phyloP scores from a whole-genome alignment of 768 basidiomycete species.

The Psilocybe sp. region DNA sequence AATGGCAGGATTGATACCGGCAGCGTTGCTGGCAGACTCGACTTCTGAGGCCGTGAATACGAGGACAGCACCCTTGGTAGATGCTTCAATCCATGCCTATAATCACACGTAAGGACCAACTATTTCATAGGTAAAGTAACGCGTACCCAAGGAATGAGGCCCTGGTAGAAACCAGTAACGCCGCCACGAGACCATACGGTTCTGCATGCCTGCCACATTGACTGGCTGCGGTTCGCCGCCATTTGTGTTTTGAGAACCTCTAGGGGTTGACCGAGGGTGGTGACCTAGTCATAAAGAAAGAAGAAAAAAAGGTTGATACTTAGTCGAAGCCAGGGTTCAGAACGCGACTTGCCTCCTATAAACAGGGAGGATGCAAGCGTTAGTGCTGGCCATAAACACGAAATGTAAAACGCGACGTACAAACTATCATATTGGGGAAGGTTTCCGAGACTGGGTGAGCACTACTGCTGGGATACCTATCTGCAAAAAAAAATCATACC shows the following conservation, averaged over 20 bases:
- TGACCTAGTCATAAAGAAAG: constrained; percentile 58
- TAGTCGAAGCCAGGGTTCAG: constrained; percentile 1
- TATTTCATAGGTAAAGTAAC: background rate
- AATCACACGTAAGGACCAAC: constrained; percentile 46
- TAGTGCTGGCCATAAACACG: background rate
- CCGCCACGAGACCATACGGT: constrained; percentile 94
- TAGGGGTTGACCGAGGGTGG: constrained; percentile 95
- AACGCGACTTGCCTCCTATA: constrained; percentile 65
- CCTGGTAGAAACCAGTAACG: constrained; percentile 89
- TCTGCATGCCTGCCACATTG: constrained; percentile 82
- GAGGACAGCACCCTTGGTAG: constrained; percentile 95
- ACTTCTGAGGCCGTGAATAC: constrained; percentile 96
- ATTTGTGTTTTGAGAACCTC: constrained; percentile 99
- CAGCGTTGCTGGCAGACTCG: constrained; percentile 58
- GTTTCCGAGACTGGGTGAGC: background rate
- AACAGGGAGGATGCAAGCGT: constrained; percentile 17
- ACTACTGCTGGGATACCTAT: background rate
- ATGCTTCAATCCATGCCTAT: constrained; percentile 99
- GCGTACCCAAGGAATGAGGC: constrained; percentile 95
- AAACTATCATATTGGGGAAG: constrained; percentile 35
- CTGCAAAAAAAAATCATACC: constrained; percentile 51
- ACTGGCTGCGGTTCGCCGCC: constrained; percentile 93
- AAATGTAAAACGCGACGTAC: constrained; percentile 35
- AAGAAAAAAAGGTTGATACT: background rate
- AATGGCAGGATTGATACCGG: constrained; percentile 76